These are phyloP conservation scores for Globisporangium okanoganense DNA, from an alignment of 352 stramenopile genomes.

Conservation along the genomic window DNA sequence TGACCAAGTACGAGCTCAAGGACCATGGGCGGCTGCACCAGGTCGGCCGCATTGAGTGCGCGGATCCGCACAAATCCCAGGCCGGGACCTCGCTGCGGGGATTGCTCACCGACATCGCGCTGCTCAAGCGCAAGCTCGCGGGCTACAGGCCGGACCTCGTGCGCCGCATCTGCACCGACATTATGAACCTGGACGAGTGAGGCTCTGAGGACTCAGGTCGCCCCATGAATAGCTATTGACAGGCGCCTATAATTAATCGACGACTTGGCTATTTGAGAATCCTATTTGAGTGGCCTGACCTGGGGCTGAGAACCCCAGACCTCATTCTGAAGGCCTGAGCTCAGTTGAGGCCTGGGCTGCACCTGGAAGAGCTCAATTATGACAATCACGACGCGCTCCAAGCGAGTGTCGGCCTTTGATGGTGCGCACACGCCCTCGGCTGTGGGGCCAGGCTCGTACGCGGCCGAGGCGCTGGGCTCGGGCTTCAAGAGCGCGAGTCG, in stretches of 20 bases:
- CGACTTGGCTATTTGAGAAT: no score
- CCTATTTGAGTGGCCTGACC: slow-evolving; percentile 5
- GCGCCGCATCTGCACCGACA: slow-evolving; percentile 38
- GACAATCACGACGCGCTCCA: slow-evolving; percentile 79
- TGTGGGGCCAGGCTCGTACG: slow-evolving; percentile 68
- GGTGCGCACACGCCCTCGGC: slow-evolving; percentile 35
- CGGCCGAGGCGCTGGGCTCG: slow-evolving; percentile 39
- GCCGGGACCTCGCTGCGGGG: slow-evolving; percentile 40
- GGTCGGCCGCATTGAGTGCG: slow-evolving; percentile 41
- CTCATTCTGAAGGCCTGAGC: slow-evolving; percentile 1
- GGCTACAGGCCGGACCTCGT: slow-evolving; percentile 53
- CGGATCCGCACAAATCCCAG: slow-evolving; percentile 43
- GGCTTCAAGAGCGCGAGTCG: slow-evolving; percentile 40
- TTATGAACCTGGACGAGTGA: slow-evolving; percentile 27
- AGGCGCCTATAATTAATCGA: slow-evolving; percentile 1
- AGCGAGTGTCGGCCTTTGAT: slow-evolving; percentile 63
- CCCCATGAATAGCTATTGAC: background rate
- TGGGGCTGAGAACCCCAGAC: background rate
- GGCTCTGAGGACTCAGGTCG: background rate
- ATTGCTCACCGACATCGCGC: slow-evolving; percentile 40
- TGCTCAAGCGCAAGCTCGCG: slow-evolving; percentile 42
- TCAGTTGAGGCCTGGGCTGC: background rate
- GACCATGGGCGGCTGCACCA: slow-evolving; percentile 23
- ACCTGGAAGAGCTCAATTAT: slow-evolving; percentile 22
- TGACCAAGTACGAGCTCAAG: slow-evolving; percentile 61